Base-by-base conservation (phyloP, 1,284 basidiomycete genomes). In the Anthracocystis walkeri region DNA sequence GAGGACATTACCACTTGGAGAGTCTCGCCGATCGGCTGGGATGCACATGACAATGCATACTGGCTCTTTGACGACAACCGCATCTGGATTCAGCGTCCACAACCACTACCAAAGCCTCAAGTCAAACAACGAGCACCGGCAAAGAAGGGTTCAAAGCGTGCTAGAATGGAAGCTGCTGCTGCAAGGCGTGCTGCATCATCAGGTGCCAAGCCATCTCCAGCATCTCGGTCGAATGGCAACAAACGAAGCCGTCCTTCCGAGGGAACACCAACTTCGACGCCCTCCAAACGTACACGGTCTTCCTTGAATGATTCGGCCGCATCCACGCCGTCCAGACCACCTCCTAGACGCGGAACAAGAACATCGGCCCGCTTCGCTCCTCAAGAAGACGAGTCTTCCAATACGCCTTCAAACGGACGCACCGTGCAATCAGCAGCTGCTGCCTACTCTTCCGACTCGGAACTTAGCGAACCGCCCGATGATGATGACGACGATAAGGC, bases 41-140 rank as follows among this genome's bases (percentile, higher is more conserved):
- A 96, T 81, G 88, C 89, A 20, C 90, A 91, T 78, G 88, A 88
- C 23, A 94, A 94, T 84, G 91, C 92, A 0, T 96, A 95, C 84
- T 95, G 93, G 93, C 87, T 94, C 21, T 92, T 95, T 77, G 93
- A 93, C 90, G 83, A 89, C 66, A 92, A 94, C 80, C 91, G 94
- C 20, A 88, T 95, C 20, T 96, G 93, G 93, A 90, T 95, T 44
- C 93, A 95, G 25, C 87, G 87, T 38, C 88, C 86, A 1, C 84
- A 85, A 11, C 86, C 84, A 11, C 51, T 76, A 8, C 84, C 82
- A 4, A 79, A 75, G 51, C 50, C 65, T 10, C 25, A 54, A 12
- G 55, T 48, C 35, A 76, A 77, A 42, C 25, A 54, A 12, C 61
- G 68, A 21, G 53, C 69, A 12, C 75, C 83, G 7, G 50, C 67